These are phyloP conservation scores for Podosphaera xanthii DNA, from an alignment of 2,329 filamentous ascomycete genomes.

Conservation along the genomic window DNA sequence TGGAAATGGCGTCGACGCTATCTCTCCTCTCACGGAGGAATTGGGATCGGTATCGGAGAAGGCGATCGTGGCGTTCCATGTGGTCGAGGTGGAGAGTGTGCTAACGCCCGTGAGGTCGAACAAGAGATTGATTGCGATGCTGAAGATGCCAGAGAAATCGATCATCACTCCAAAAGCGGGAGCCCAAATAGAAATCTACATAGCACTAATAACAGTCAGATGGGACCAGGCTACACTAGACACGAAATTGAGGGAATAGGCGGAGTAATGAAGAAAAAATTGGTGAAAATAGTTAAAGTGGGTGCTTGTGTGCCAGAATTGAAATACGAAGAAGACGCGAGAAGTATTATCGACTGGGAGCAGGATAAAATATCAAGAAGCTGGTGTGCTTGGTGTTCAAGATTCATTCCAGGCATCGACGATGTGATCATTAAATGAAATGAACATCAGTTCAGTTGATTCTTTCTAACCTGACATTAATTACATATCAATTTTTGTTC, in stretches of 20 bases:
- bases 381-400: conserved; percentile 83
- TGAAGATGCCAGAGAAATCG: conserved; percentile 33
- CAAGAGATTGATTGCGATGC: conserved; percentile 71
- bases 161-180: conserved; percentile 6
- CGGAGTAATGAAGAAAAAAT: conserved; percentile 66
- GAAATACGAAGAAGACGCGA: conserved; percentile 46
- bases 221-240: conserved; percentile 51
- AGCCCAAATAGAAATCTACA: conserved; percentile 8
- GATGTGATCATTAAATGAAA: conserved; percentile 15
- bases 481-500: too few relatives aligned
- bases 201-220: conserved; percentile 11
- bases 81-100: conserved; percentile 52
- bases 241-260: conserved; percentile 87
- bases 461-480: too few relatives aligned
- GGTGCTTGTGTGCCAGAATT: conserved; percentile 54
- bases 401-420: conserved; percentile 40
- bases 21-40: conserved; percentile 52
- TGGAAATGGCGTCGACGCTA: conserved; percentile 85
- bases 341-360: conserved; percentile 46
- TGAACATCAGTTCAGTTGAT: too few relatives aligned
- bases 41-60: conserved; percentile 73
- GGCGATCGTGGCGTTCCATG: conserved; percentile 76
- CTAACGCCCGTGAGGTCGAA: conserved; percentile 55
- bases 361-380: conserved; percentile 43
- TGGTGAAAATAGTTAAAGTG: conserved; percentile 60